Evolutionary conservation across 2,329 filamentous ascomycete species (phyloP).

Genomic region (Penicillium sp.): DNA sequence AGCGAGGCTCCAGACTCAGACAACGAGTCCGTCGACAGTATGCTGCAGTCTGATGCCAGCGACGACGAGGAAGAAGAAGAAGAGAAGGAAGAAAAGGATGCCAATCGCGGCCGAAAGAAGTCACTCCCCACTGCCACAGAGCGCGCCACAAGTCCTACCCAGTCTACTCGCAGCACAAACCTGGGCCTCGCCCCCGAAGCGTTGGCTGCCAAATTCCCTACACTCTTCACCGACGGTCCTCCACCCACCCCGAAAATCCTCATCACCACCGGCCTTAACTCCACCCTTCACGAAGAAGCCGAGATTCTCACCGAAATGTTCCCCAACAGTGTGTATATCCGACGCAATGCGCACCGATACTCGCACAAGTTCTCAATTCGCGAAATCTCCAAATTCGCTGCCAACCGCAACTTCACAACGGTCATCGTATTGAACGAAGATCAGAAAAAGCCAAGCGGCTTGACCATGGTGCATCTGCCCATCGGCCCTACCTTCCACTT

Average conservation of each 20-base stretch:
- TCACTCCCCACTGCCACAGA: slow-evolving; percentile 42
- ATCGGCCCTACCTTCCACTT: slow-evolving; percentile 91
- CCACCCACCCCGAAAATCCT: slow-evolving; percentile 77
- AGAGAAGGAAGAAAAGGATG: slow-evolving; percentile 45
- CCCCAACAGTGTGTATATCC: slow-evolving; percentile 79
- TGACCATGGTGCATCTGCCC: slow-evolving; percentile 84
- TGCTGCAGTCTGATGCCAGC: slow-evolving; percentile 63
- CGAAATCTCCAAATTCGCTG: slow-evolving; percentile 85
- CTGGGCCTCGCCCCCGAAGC: slow-evolving; percentile 62
- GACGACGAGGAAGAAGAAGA: slow-evolving; percentile 49
- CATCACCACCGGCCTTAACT: slow-evolving; percentile 87
- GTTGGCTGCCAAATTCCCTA: slow-evolving; percentile 61
- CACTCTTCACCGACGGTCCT: slow-evolving; percentile 55
- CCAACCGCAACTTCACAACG: slow-evolving; percentile 78
- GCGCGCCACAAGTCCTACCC: slow-evolving; percentile 57
- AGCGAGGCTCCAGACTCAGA: slow-evolving; percentile 50
- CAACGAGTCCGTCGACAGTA: slow-evolving; percentile 69
- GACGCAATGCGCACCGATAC: slow-evolving; percentile 78
- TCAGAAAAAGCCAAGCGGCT: slow-evolving; percentile 76
- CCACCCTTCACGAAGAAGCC: slow-evolving; percentile 81
- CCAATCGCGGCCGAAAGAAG: slow-evolving; percentile 36
- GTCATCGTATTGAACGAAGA: slow-evolving; percentile 87
- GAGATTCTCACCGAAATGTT: slow-evolving; percentile 77
- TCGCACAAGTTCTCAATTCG: slow-evolving; percentile 88
- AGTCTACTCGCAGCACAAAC: slow-evolving; percentile 60